Conservation (phyloP, 176 grass and related monocot species). For the Oryza officinalis region DNA sequence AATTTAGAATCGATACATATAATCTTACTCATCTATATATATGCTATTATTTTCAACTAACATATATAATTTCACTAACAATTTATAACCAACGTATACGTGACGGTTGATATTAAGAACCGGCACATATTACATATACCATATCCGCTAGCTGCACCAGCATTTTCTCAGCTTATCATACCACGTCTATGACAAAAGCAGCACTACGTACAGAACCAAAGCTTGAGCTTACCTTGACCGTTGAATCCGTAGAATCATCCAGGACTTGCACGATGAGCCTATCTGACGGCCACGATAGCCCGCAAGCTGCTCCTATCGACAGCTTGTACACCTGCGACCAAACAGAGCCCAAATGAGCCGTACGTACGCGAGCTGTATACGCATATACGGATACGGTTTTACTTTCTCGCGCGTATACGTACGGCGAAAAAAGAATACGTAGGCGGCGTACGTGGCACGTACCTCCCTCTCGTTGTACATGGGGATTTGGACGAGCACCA, state of each 20-base stretch:
- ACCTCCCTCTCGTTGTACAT: conserved; percentile 99
- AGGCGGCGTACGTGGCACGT: background rate
- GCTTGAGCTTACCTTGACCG: conserved; percentile 61
- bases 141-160: too few species aligned
- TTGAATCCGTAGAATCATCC: conserved; percentile 92
- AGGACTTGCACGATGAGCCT: conserved; percentile 84
- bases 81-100: too few species aligned
- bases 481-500: conserved; percentile 98
- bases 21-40: too few species aligned
- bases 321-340: conserved; percentile 82
- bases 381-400: background rate
- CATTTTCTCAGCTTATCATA: background rate
- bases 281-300: conserved; percentile 86
- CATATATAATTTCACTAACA: too few species aligned
- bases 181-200: background rate
- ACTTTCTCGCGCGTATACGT: background rate
- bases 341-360: background rate
- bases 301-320: conserved; percentile 81
- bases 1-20: too few species aligned
- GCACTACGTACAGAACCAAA: background rate
- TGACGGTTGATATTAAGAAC: too few species aligned
- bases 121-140: too few species aligned
- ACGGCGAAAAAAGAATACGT: background rate
- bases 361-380: background rate
- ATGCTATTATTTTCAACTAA: too few species aligned